Base-by-base conservation (phyloP, 2,329 filamentous ascomycete genomes). In the Fusarium clavum region DNA sequence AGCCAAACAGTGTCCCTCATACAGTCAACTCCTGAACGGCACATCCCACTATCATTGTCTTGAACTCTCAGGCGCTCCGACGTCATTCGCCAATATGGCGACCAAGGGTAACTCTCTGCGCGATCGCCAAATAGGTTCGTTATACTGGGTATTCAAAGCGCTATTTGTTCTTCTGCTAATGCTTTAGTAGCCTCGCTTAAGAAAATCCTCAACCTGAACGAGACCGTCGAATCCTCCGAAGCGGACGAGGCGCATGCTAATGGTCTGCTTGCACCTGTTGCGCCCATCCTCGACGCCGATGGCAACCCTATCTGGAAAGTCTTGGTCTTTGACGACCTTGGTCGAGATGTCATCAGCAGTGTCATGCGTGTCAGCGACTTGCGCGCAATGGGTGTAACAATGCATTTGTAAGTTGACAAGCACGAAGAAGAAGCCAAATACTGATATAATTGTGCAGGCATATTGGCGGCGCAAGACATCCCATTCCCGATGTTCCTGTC, bases 291-390 rank as follows among this genome's bases (percentile, higher is more conserved):
- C 67, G 94, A 94, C 73, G 87, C 93, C 48, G 91, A 97, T 74
- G 94, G 94, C 69, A 93, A 97, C 76, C 94, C 95, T 1, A 94
- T 98, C 83, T 98, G 95, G 95, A 98, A 98, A 81, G 93, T 98
- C 9, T 85, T 99, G 55, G 94, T 99, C 12, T 98, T 99, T 78
- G 97, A 99, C 81, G 92, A 95, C 73, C 80, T 91, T 6, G 96
- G 95, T 49, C 88, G 94, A 79, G 94, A 98, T 87, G 93, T 99
- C 63, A 98, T 99, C 77, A 98, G 94, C 83, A 98, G 94, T 77
- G 94, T 99, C 4, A 85, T 99, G 70, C 88, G 94, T 63, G 96
- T 99, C 69, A 97, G 94, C 77, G 96, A 99, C 81, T 84, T 99
- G 77, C 88, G 97, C 69, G 89, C 92, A 66, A 94, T 96, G 89